phyloP scores from a whole-genome alignment of 1,284 basidiomycete species.

The Cryptococcus floricola region DNA sequence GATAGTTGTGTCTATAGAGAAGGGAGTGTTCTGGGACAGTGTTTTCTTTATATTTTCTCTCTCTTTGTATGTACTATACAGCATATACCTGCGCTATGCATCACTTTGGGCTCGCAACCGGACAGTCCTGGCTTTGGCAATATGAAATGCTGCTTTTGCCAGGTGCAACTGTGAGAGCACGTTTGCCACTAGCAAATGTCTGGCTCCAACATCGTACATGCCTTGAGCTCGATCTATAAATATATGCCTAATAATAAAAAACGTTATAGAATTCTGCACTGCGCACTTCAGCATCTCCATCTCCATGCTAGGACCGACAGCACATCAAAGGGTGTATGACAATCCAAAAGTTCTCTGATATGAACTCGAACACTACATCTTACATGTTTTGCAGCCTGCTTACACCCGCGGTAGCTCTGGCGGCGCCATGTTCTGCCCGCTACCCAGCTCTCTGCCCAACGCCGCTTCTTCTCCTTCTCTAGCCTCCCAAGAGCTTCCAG shows the following conservation, averaged over 20 bases:
- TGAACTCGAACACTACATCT: not conserved
- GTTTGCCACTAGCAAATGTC: too few species aligned
- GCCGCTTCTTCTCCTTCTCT: constrained; percentile 9
- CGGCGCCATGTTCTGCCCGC: constrained; percentile 20
- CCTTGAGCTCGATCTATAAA: not conserved
- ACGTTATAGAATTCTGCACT: not conserved
- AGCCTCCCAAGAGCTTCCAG: not conserved
- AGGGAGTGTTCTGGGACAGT: not conserved
- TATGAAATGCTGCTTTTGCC: not conserved
- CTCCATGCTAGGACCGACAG: not conserved
- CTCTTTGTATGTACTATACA: constrained; percentile 8
- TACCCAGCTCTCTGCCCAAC: constrained; percentile 14
- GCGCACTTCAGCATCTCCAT: not conserved
- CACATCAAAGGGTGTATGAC: not conserved
- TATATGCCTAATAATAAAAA: not conserved
- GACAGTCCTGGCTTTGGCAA: not conserved
- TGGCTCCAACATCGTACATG: not conserved
- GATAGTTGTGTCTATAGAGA: constrained; percentile 51
- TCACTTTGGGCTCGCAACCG: not conserved
- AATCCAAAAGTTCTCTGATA: not conserved
- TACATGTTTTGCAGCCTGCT: too few species aligned
- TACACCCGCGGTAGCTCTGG: constrained; percentile 21
- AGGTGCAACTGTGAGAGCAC: not conserved
- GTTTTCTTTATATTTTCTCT: not conserved
- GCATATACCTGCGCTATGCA: constrained; percentile 4